A percentile compares a stretch with the other conserved stretches of the same genome.
phyloP scores from a whole-genome alignment of 768 basidiomycete genomes.

The Xerocomus brunneocitrinus region DNA sequence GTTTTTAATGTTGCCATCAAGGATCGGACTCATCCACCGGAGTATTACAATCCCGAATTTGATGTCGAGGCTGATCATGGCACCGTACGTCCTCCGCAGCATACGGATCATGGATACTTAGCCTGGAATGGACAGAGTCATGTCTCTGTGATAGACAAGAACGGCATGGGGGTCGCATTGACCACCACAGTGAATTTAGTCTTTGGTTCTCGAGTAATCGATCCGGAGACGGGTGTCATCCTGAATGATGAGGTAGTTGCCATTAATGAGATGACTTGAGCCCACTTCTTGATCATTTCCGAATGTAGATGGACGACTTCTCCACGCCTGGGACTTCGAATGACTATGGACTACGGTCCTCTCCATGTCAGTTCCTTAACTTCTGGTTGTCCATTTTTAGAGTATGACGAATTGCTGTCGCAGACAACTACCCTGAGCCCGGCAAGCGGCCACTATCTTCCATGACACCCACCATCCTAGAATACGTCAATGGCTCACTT shows the following conservation, averaged over 20 bases:
- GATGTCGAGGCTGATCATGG: slow-evolving; percentile 82
- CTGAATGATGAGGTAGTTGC: slow-evolving; percentile 76
- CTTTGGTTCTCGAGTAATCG: slow-evolving; percentile 86
- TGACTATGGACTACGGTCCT: slow-evolving; percentile 76
- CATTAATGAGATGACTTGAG: neutral
- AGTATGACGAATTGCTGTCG: neutral
- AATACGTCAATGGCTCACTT: slow-evolving; percentile 68
- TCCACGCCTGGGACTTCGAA: slow-evolving; percentile 82
- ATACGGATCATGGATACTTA: slow-evolving; percentile 5
- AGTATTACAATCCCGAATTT: slow-evolving; percentile 82
- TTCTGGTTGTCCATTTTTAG: neutral
- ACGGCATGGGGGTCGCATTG: slow-evolving; percentile 82
- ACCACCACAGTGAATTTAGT: slow-evolving; percentile 88
- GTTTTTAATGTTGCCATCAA: slow-evolving; percentile 30
- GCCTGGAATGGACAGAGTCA: slow-evolving; percentile 56
- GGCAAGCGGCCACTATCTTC: slow-evolving; percentile 91
- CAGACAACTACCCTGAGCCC: slow-evolving; percentile 85
- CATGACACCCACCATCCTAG: slow-evolving; percentile 74
- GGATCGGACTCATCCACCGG: slow-evolving; percentile 75
- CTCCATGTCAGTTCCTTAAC: slow-evolving; percentile 54
- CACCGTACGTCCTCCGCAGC: slow-evolving; percentile 40
- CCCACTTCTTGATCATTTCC: neutral
- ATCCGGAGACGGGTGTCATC: slow-evolving; percentile 82
- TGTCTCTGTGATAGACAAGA: slow-evolving; percentile 72
- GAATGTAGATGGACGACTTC: slow-evolving; percentile 81